Percentiles rank a stretch among this genome's conserved stretches.
These are phyloP conservation scores for Tetrapisispora phaffii DNA, from an alignment of 805 yeast genomes.

Conservation along the genomic window DNA sequence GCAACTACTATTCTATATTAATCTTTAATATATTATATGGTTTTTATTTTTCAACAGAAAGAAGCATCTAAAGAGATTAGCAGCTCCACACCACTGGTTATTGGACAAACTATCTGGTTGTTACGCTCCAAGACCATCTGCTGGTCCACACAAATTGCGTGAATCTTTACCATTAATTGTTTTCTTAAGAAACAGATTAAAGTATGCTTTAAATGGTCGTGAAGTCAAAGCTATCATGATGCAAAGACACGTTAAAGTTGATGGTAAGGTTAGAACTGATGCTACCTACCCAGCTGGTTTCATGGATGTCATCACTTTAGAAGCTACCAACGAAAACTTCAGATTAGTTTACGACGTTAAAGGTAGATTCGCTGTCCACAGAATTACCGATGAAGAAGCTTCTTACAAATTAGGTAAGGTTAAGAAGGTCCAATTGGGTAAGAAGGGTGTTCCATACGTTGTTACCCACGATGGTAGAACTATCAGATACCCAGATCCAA, in stretches of 20 bases:
- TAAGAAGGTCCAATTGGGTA: constrained; percentile 96
- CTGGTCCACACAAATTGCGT: constrained; percentile 99
- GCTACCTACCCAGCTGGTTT: constrained; percentile 98
- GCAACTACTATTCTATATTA: neutral
- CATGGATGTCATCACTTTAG: constrained; percentile 97
- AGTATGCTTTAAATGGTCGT: constrained; percentile 98
- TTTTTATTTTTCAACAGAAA: constrained; percentile 44
- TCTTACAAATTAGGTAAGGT: constrained; percentile 97
- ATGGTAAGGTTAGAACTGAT: constrained; percentile 99
- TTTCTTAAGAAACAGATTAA: constrained; percentile 95
- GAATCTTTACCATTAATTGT: constrained; percentile 96
- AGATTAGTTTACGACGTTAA: constrained; percentile 96
- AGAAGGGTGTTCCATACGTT: constrained; percentile 95
- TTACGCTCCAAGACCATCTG: constrained; percentile 99
- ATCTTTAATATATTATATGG: neutral
- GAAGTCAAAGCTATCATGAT: constrained; percentile 96
- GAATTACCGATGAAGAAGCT: constrained; percentile 98
- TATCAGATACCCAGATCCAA: constrained; percentile 98
- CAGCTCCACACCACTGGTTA: constrained; percentile 99
- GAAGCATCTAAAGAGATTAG: constrained; percentile 98
- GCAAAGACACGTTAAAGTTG: constrained; percentile 98
- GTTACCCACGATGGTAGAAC: constrained; percentile 99
- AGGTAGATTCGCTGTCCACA: constrained; percentile 99
- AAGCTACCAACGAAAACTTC: constrained; percentile 98
- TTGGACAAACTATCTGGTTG: constrained; percentile 99